Base-by-base conservation (phyloP, 2,329 filamentous ascomycete species). In the Graphiopsis chlorocephala region DNA sequence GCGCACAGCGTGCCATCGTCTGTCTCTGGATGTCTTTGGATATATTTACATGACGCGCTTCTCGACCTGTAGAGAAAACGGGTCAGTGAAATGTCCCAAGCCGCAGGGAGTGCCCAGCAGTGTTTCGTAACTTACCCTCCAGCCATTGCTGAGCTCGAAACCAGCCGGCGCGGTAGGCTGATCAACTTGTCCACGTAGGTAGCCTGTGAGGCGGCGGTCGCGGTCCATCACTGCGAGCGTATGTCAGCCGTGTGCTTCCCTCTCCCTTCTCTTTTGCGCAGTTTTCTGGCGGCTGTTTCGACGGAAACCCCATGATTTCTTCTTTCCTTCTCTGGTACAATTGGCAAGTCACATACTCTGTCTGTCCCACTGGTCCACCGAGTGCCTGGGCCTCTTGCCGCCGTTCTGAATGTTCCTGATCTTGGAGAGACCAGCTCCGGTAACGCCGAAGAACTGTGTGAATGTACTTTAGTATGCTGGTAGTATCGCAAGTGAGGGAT, bases 141-240 rank as follows among this genome's bases (percentile, higher is more conserved):
- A 89, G 68, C 85, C 84, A 78, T 88, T 88, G 83, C 84, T 89
- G 72, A 88, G 75, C 77, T 88, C 86, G 78, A 89, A 89, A 66
- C 86, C 86, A 64, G 80, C 77, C 29, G 86, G 86, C 31, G 87
- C 87, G 65, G 79, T 77, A 55, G 82, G 79, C 68, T 82, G 84
- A 77, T 86, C 85, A 64, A 85, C 85, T 74, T 89, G 87, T 66
- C 85, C 86, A 78, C 87, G 80, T 72, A 83, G 72, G 68, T 81
- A 84, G 62, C 87, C 87, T 47, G 87, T 89, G 71, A 89, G 80
- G 68, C 87, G 79, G 72, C 83, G 78, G 75, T 89, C 87, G 76
- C 87, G 82, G 72, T 88, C 85, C 85, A 89, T 87, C 87, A 89
- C 87, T 89, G 75, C 6, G 57, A 64, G 53, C 38, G 64, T 60